phyloP scores from a whole-genome alignment of 2,329 filamentous ascomycete genomes.

The Dryadomyces quercus-mongolicae region DNA sequence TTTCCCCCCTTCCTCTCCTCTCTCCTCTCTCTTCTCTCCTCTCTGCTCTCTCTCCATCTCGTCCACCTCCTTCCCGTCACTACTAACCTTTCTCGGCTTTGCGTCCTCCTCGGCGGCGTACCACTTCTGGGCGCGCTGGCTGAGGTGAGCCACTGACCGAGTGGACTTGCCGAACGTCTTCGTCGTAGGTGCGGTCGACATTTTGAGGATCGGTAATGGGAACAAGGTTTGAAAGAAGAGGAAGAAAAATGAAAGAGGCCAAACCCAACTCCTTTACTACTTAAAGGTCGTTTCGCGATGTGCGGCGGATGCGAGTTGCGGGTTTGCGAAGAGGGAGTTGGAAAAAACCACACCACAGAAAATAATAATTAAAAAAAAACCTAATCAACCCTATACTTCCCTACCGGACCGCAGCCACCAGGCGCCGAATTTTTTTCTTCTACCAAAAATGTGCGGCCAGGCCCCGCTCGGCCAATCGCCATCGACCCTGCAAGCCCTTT shows the following conservation, averaged over 20 bases:
- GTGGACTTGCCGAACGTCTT: slow-evolving; percentile 93
- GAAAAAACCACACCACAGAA: slow-evolving; percentile 9
- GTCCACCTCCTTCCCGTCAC: background rate
- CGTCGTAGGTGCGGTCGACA: slow-evolving; percentile 60
- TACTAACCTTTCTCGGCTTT: slow-evolving; percentile 87
- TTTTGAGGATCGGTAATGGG: slow-evolving; percentile 28
- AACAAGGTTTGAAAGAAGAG: slow-evolving; percentile 4
- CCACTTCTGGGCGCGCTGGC: slow-evolving; percentile 97
- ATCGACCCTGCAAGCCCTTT: background rate
- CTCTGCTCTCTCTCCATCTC: background rate
- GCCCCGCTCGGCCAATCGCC: slow-evolving; percentile 1
- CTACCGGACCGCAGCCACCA: slow-evolving; percentile 2
- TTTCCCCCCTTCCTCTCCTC: background rate
- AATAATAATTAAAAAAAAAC: slow-evolving; percentile 9
- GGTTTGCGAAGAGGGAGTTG: background rate
- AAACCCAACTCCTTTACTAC: slow-evolving; percentile 8
- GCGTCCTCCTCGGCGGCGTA: slow-evolving; percentile 91
- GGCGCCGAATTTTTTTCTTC: slow-evolving; percentile 8
- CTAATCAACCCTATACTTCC: slow-evolving; percentile 7
- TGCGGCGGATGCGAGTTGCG: slow-evolving; percentile 6
- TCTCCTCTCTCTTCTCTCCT: background rate
- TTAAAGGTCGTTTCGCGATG: slow-evolving; percentile 4
- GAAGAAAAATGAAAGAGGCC: slow-evolving; percentile 2
- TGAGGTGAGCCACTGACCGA: slow-evolving; percentile 75
- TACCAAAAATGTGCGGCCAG: slow-evolving; percentile 5